Evolutionary conservation across 257 asterid species (phyloP).

Genomic region (Fraxinus americana): DNA sequence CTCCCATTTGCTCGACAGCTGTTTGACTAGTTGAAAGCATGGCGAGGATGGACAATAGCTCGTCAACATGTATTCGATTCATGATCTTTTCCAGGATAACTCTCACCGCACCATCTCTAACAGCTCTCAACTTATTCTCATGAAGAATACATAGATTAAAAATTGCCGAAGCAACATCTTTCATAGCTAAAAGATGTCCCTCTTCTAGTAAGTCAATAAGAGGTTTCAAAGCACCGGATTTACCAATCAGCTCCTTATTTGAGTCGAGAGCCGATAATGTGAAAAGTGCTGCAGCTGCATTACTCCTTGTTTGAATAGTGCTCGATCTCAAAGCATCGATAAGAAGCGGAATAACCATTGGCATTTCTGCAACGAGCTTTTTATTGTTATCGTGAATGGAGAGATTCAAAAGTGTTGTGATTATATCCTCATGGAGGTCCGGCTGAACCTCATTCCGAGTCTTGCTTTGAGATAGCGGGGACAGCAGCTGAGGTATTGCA

Average conservation of each 20-base stretch:
- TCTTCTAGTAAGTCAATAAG: constrained; percentile 71
- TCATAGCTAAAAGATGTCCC: constrained; percentile 64
- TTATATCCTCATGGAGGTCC: constrained; percentile 80
- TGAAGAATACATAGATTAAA: constrained; percentile 65
- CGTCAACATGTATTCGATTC: constrained; percentile 57
- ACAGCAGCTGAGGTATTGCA: constrained; percentile 60
- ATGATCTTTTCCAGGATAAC: constrained; percentile 62
- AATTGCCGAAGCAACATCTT: constrained; percentile 81
- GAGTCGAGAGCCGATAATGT: constrained; percentile 76
- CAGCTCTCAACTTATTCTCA: constrained; percentile 77
- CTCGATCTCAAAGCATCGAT: constrained; percentile 60
- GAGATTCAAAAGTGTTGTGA: constrained; percentile 75
- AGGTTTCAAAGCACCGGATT: constrained; percentile 66
- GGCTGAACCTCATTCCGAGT: constrained; percentile 29
- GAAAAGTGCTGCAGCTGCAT: constrained; percentile 92
- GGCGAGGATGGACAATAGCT: constrained; percentile 72
- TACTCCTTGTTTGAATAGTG: constrained; percentile 69
- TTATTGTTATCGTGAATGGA: constrained; percentile 89
- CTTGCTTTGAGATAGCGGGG: constrained; percentile 53
- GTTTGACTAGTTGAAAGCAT: constrained; percentile 73
- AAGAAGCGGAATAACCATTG: constrained; percentile 68
- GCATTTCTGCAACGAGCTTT: constrained; percentile 81
- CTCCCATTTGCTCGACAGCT: constrained; percentile 74
- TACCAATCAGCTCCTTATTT: constrained; percentile 73
- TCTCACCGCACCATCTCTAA: constrained; percentile 66